Conservation (phyloP, 495 filamentous ascomycete genomes). For the Daldinia decipiens region DNA sequence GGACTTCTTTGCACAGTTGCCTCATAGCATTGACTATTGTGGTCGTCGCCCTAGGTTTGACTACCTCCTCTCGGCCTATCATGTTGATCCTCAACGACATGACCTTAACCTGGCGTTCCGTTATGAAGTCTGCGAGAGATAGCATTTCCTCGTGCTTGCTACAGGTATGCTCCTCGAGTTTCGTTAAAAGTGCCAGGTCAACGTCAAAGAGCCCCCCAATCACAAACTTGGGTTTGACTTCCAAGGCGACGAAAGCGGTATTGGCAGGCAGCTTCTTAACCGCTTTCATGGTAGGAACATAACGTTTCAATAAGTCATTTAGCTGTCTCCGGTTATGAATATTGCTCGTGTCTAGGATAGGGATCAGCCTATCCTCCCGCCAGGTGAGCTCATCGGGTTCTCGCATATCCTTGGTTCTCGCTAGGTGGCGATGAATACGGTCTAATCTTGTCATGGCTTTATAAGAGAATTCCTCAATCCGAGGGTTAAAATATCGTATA, state of each 20-base stretch:
- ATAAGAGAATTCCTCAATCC: background rate
- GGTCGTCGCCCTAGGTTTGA: background rate
- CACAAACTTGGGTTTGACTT: background rate
- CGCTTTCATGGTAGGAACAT: slow-evolving; percentile 7
- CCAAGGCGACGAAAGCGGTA: slow-evolving; percentile 15
- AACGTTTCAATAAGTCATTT: background rate
- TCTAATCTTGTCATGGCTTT: background rate
- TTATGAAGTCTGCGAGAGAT: background rate
- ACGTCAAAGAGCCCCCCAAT: background rate
- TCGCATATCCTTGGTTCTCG: background rate
- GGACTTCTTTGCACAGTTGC: background rate
- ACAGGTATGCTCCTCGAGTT: background rate
- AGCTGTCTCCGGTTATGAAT: background rate
- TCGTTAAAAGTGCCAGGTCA: slow-evolving; percentile 20
- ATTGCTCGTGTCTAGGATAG: background rate
- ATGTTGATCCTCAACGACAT: slow-evolving; percentile 1
- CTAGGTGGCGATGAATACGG: background rate
- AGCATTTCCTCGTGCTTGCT: background rate
- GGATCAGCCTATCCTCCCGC: background rate
- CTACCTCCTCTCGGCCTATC: background rate
- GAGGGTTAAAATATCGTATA: background rate
- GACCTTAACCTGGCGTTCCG: background rate
- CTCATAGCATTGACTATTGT: background rate
- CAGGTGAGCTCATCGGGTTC: background rate
- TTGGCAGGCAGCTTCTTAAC: slow-evolving; percentile 2